Base-by-base conservation (phyloP, 2,329 filamentous ascomycete genomes). In the Ophiostoma quercus region DNA sequence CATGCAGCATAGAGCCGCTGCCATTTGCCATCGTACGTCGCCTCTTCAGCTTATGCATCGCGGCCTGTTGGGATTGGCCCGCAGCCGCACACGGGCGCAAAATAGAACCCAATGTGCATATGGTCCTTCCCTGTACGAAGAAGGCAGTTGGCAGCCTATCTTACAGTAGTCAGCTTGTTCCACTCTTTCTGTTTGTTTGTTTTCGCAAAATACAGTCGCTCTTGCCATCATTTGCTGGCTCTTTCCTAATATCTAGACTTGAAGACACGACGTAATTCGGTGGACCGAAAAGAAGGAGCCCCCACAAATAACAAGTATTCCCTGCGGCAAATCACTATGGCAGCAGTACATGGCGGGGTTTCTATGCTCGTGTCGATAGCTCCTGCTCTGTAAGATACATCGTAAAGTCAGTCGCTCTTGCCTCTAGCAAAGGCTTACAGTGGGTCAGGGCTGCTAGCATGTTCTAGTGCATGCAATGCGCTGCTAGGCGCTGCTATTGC, bases 391-490 rank as follows among this genome's bases (percentile, higher is more conserved):
- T 14, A 2, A 41, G 5, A 34, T 5, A 34, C 34, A 34, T 5
- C 2, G 34, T 34, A 34, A 34, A 34, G 34, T 8, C 34, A 34
- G 34, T 22, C 47, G 19, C 14, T 29, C 22, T 2, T 25, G 9
- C n/a, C 4, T n/a, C 9, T 29, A 12, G 9, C 22, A 60, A 32
- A 37, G 54, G 66, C 41, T 57, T 29, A 14, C 9, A 32, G 43
- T 43, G 43, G 63, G 47, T 41, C 63, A 54, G 57, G 39, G 60
- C 62, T 66, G 32, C 43, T 32, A 39, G 67, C 25, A 63, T 63
- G 67, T 68, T 68, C 67, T 63, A 68, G 68, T 43, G 43, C 43
- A 39, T 66, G 34, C n/a, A 41, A 25, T 60, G 19, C 25, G 63
- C 51, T 34, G 66, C 66, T 29, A 39, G 54, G 41, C 57, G 14